Evolutionary conservation across 345 rosid genomes (phyloP).

Genomic region (Brassica napus): Da-Ae NC_063447.1:13812001-13812500

Average conservation of each 20-base stretch:
- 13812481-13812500: constrained; percentile 90
- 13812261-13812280: neutral
- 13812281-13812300: neutral
- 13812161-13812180: neutral
- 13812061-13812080: too few relatives aligned
- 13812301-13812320: neutral
- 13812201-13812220: too few relatives aligned
- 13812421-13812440: constrained; percentile 94
- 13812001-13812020: too few relatives aligned
- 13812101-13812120: too few relatives aligned
- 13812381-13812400: constrained; percentile 86
- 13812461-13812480: constrained; percentile 92
- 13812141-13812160: neutral
- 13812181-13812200: too few relatives aligned
- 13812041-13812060: too few relatives aligned
- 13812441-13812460: constrained; percentile 86
- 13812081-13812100: too few relatives aligned
- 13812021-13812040: too few relatives aligned
- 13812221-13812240: neutral
- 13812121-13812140: neutral
- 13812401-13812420: constrained; percentile 82
- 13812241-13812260: neutral
- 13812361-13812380: constrained; percentile 85
- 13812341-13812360: constrained; percentile 83
- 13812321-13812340: constrained; percentile 7